Percentiles rank a stretch among this genome's conserved stretches.
These are phyloP conservation scores for Hortaea werneckii DNA, from an alignment of 2,329 filamentous ascomycete species.

Conservation along the genomic window DNA sequence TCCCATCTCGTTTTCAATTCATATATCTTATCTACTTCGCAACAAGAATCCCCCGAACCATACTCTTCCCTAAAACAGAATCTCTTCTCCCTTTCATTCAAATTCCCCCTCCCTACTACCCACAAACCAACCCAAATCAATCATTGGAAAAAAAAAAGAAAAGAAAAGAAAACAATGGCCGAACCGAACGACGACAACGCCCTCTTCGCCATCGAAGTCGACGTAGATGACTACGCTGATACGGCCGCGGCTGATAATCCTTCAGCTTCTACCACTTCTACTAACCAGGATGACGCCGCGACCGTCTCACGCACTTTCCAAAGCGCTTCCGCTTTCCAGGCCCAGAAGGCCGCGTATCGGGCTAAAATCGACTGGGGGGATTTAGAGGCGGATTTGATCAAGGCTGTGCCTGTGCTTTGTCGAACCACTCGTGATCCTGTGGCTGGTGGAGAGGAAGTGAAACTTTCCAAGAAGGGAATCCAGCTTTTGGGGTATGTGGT, in stretches of 20 bases:
- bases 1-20: too few relatives aligned
- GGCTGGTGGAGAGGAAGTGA: not conserved
- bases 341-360: slow-evolving; percentile 19
- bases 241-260: slow-evolving; percentile 18
- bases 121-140: too few relatives aligned
- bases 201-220: slow-evolving; percentile 24
- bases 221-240: slow-evolving; percentile 23
- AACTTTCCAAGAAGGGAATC: slow-evolving; percentile 20
- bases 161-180: too few relatives aligned
- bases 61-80: too few relatives aligned
- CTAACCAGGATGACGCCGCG: too few relatives aligned
- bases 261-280: too few relatives aligned
- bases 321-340: slow-evolving; percentile 22
- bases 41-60: too few relatives aligned
- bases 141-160: too few relatives aligned
- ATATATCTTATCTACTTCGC: too few relatives aligned
- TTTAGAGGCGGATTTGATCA: slow-evolving; percentile 12
- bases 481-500: slow-evolving; percentile 42
- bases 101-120: too few relatives aligned
- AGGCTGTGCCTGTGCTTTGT: slow-evolving; percentile 2
- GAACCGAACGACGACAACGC: too few relatives aligned
- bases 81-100: too few relatives aligned
- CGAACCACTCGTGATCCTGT: not conserved
- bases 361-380: slow-evolving; percentile 23
- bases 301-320: slow-evolving; percentile 22